Conservation (phyloP, 2,329 filamentous ascomycete genomes). For the Chalaropsis ovoidea region DNA sequence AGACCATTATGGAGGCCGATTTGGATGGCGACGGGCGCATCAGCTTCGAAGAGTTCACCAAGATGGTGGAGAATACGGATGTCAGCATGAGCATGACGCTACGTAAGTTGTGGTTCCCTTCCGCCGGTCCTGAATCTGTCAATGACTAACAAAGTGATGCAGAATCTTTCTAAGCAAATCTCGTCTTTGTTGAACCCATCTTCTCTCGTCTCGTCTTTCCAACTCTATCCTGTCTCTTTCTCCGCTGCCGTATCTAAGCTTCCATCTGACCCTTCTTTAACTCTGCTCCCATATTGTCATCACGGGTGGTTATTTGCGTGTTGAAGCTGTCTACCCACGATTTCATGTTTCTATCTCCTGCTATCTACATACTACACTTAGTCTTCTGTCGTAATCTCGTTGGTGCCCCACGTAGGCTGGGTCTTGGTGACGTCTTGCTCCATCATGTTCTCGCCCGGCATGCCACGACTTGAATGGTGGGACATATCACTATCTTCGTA, state of each 20-base stretch:
- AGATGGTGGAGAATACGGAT: slow-evolving; percentile 95
- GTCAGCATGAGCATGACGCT: slow-evolving; percentile 66
- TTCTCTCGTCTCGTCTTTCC: not conserved
- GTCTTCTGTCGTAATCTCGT: too few species aligned
- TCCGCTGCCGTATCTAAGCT: slow-evolving; percentile 1
- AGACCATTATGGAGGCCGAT: slow-evolving; percentile 99
- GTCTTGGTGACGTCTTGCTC: not conserved
- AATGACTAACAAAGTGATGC: slow-evolving; percentile 9
- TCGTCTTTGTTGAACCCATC: not conserved
- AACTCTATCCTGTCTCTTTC: not conserved
- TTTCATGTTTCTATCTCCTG: not conserved
- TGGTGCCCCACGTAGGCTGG: too few species aligned
- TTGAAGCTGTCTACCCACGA: not conserved
- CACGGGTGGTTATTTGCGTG: not conserved
- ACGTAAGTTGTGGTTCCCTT: slow-evolving; percentile 38
- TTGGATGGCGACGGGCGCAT: slow-evolving; percentile 94
- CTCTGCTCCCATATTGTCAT: too few species aligned
- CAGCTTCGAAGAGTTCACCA: slow-evolving; percentile 96
- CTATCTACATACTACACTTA: not conserved
- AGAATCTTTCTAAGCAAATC: slow-evolving; percentile 22
- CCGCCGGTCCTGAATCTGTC: not conserved
- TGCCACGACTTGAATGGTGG: too few species aligned
- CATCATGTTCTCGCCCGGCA: too few species aligned
- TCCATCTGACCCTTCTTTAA: not conserved
- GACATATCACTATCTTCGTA: too few species aligned